Conservation (phyloP, 2,329 filamentous ascomycete species). For the Aureobasidium sp. region DNA sequence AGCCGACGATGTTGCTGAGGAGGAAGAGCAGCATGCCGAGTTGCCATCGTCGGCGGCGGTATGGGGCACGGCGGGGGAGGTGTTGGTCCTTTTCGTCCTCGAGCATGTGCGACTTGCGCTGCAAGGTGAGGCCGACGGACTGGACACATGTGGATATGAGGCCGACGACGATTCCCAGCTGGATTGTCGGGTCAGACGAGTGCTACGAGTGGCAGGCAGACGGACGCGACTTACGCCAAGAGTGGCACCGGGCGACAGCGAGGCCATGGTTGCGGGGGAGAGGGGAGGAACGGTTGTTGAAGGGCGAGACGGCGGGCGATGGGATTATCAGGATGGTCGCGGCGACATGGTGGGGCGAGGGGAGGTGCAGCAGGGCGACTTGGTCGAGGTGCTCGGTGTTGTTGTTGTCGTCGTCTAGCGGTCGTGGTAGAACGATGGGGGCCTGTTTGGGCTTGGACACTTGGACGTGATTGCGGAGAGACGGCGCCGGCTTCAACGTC, state of each 20-base stretch:
- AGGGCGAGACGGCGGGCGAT: neutral
- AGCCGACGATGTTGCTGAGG: conserved; percentile 86
- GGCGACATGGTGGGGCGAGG: neutral
- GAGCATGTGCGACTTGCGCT: conserved; percentile 95
- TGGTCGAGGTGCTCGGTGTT: neutral
- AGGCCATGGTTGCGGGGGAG: conserved; percentile 14
- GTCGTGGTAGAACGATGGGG: neutral
- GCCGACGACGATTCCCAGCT: conserved; percentile 82
- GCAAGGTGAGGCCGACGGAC: conserved; percentile 87
- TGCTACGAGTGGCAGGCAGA: neutral
- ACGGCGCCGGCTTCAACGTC: neutral
- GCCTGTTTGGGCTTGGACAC: neutral
- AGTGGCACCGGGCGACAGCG: conserved; percentile 18
- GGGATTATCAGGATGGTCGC: neutral
- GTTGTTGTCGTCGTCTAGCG: neutral
- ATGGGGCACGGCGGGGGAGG: conserved; percentile 75
- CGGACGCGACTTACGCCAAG: conserved; percentile 17
- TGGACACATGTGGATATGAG: conserved; percentile 90
- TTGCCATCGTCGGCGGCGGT: conserved; percentile 89
- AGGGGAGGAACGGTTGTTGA: neutral
- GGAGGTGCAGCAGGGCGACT: neutral
- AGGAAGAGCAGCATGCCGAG: conserved; percentile 95
- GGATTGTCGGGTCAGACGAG: neutral
- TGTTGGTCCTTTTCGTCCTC: conserved; percentile 86
- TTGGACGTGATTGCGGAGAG: neutral